These are phyloP conservation scores for Ceriops zippeliana DNA, from an alignment of 345 rosid species.

Conservation along the genomic window DNA sequence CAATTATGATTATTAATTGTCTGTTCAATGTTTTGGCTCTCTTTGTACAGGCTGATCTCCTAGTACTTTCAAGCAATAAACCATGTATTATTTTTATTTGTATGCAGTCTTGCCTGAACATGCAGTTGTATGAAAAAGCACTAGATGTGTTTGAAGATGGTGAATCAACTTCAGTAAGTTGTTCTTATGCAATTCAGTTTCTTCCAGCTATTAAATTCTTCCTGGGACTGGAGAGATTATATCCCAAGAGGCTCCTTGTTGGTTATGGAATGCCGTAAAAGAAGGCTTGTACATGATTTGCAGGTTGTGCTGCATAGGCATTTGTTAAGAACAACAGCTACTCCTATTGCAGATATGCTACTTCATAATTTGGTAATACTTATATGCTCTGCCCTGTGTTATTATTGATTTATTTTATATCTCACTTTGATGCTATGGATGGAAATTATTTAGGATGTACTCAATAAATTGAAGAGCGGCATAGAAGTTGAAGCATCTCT, in stretches of 20 bases:
- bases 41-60: conserved; percentile 6
- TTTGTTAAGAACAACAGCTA: conserved; percentile 76
- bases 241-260: conserved; percentile 8
- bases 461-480: conserved; percentile 79
- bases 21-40: conserved; percentile 10
- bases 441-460: conserved; percentile 48
- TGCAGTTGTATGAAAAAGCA: conserved; percentile 93
- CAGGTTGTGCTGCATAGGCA: conserved; percentile 90
- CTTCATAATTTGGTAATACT: conserved; percentile 64
- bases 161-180: conserved; percentile 78
- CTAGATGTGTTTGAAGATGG: conserved; percentile 88
- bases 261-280: conserved; percentile 23
- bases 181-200: conserved; percentile 1
- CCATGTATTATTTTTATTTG: conserved; percentile 14
- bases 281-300: conserved; percentile 21
- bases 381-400: conserved; percentile 10
- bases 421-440: conserved; percentile 16
- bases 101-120: conserved; percentile 75
- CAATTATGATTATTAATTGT: conserved; percentile 15
- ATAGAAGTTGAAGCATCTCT: conserved; percentile 59
- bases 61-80: conserved; percentile 5
- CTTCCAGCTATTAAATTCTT: not conserved
- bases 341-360: conserved; percentile 61
- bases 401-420: conserved; percentile 7
- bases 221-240: not conserved